These are phyloP conservation scores for Rhodosporidiobolus odoratus DNA, from an alignment of 768 basidiomycete genomes.

Conservation along the genomic window DNA sequence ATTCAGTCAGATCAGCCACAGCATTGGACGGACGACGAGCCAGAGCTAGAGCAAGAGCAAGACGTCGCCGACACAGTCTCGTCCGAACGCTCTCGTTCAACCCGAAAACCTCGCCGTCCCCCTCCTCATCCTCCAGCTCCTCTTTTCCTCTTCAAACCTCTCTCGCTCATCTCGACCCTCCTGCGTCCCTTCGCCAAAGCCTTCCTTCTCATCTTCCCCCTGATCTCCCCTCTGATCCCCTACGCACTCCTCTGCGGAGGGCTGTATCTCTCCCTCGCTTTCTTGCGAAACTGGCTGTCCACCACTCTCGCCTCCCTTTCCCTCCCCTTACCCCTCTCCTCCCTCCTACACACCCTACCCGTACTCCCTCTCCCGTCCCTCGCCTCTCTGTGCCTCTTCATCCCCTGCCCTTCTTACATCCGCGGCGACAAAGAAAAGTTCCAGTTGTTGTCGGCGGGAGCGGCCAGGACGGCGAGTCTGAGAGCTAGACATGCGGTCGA, in stretches of 20 bases:
- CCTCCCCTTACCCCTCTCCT: slow-evolving; percentile 4
- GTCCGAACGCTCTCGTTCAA: too few species aligned
- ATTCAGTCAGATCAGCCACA: too few species aligned
- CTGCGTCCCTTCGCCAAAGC: too few species aligned
- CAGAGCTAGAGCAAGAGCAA: too few species aligned
- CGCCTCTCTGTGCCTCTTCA: background rate
- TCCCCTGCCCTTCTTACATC: background rate
- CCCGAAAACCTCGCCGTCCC: too few species aligned
- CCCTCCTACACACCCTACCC: slow-evolving; percentile 1
- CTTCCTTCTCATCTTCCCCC: background rate
- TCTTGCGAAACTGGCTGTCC: slow-evolving; percentile 20
- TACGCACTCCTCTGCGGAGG: slow-evolving; percentile 1
- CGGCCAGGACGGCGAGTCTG: slow-evolving; percentile 26
- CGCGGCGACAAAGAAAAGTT: background rate
- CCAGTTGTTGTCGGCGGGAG: background rate
- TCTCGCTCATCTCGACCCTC: too few species aligned
- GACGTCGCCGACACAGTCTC: too few species aligned
- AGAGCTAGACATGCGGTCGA: slow-evolving; percentile 40
- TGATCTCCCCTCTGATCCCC: background rate
- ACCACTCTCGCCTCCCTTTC: slow-evolving; percentile 7
- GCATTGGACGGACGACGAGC: too few species aligned
- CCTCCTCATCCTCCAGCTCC: too few species aligned
- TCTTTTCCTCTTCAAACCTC: too few species aligned
- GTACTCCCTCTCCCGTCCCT: slow-evolving; percentile 2
- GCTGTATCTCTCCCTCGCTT: slow-evolving; percentile 18